phyloP scores from a whole-genome alignment of 2,329 filamentous ascomycete species.

The Aspergillus sergii region DNA sequence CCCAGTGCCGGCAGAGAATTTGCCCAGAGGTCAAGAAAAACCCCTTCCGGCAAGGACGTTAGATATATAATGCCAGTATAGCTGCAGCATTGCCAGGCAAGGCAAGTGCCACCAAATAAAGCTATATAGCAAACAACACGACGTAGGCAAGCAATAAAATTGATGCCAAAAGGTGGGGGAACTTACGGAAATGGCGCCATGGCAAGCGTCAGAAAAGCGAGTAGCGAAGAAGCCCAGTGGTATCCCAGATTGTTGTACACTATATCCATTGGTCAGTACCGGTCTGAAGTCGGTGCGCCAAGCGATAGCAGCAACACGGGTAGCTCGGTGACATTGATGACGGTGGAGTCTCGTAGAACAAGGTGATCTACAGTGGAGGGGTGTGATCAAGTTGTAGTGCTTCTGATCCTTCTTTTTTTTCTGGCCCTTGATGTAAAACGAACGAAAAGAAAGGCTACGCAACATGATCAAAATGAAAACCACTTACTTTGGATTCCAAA shows the following conservation, averaged over 20 bases:
- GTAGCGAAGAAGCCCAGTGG: slow-evolving; percentile 49
- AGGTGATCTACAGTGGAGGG: background rate
- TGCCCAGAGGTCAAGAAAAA: background rate
- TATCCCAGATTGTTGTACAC: slow-evolving; percentile 51
- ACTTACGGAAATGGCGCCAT: slow-evolving; percentile 51
- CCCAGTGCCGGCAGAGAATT: background rate
- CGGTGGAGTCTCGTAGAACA: background rate
- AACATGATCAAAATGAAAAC: slow-evolving; percentile 8
- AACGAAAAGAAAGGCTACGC: background rate
- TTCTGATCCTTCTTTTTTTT: background rate
- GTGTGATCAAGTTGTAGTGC: background rate
- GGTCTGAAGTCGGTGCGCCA: slow-evolving; percentile 12
- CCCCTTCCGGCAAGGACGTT: background rate
- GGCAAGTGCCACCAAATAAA: background rate
- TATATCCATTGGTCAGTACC: slow-evolving; percentile 30
- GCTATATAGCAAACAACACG: background rate
- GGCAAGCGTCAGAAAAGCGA: slow-evolving; percentile 46
- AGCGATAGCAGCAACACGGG: background rate
- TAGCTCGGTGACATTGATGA: background rate
- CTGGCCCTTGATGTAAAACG: background rate
- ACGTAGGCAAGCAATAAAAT: background rate
- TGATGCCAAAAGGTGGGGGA: background rate
- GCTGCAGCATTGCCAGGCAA: slow-evolving; percentile 17
- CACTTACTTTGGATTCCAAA: slow-evolving; percentile 65
- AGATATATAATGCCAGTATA: background rate